Base-by-base conservation (phyloP, 140 eudicot genomes). In the Cichorium intybus region DNA sequence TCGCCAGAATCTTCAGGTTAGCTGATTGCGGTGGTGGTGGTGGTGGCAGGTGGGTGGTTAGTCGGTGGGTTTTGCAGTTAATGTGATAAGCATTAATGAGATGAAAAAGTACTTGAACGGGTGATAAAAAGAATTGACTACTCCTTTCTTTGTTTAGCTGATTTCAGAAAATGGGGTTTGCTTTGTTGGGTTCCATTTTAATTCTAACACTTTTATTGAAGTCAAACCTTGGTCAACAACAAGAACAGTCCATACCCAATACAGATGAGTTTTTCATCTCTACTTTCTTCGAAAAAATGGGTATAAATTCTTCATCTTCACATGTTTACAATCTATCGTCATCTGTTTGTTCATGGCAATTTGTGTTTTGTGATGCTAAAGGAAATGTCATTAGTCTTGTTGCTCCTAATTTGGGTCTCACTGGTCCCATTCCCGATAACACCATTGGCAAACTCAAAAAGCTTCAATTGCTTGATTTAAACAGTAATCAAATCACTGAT, bases 181-280 rank as follows among this genome's bases (percentile, higher is more conserved):
- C 77, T 62, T 59, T 78, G 24, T 51, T 85, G 21, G 78, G 77
- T 69, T 84, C 58, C 34, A 21, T 88, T 68, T 45, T 85, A 35
- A 71, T 82, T 73, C 47, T 80, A 20, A 47, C 80, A 24, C 69
- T 82, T 29, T 81, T 82, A 67, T 68, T 78, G 75, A 82, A 68
- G 84, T 75, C 80, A 69, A 75, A 66, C 68, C 45, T 63, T 75
- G 74, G 90, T 69, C 94, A 88, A 77, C 80, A 60, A 60, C 79
- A 73, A 64, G 33, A 73, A 16, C 73, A 64, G 53, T 47, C 58
- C 4, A 47, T 65, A 59, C 91, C 91, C 74, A 89, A 89, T 49
- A 85, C 97, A 75, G 97, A 89, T 79, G 95, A 74, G 62, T 85
- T 70, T 69, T 89, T 82, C 64, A 80, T 89, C 55, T 76, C 84